Percentiles rank a stretch among this genome's conserved stretches.
Conservation (phyloP, 2,329 filamentous ascomycete species). For the Trichophyton mentagrophytes region DNA sequence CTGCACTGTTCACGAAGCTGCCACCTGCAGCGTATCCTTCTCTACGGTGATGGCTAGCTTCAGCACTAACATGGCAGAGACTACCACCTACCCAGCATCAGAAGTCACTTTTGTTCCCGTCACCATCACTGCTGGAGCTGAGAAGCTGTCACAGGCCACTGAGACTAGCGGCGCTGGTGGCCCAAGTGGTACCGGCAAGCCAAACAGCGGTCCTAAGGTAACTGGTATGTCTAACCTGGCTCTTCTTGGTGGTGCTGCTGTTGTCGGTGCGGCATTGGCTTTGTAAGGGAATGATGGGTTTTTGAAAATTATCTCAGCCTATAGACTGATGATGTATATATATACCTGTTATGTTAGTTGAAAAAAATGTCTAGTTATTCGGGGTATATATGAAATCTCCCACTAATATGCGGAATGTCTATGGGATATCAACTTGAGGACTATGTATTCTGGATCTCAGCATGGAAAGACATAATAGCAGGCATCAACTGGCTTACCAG, state of each 20-base stretch:
- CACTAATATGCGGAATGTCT: neutral
- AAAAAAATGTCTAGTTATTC: neutral
- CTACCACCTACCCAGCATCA: neutral
- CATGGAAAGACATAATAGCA: no score
- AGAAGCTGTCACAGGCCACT: slow-evolving; percentile 2
- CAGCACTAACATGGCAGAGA: neutral
- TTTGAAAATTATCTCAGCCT: neutral
- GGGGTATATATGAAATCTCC: no score
- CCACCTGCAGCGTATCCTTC: neutral
- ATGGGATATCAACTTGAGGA: no score
- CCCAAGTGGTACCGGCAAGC: neutral
- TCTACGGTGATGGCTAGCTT: neutral
- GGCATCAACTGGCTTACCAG: no score
- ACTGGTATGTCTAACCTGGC: slow-evolving; percentile 6
- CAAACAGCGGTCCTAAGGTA: slow-evolving; percentile 5
- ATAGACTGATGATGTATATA: neutral
- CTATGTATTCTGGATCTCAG: no score
- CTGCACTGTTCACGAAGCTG: neutral
- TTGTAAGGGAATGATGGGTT: neutral
- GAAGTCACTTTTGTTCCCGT: neutral
- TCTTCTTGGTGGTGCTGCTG: slow-evolving; percentile 6
- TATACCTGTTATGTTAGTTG: neutral
- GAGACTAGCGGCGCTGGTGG: neutral
- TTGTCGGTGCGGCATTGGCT: slow-evolving; percentile 1
- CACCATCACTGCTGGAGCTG: slow-evolving; percentile 9